A percentile compares a stretch with the other conserved stretches of the same genome.
Evolutionary conservation across 345 rosid genomes (phyloP).

Genomic region (Atalantia buxifolia): DNA sequence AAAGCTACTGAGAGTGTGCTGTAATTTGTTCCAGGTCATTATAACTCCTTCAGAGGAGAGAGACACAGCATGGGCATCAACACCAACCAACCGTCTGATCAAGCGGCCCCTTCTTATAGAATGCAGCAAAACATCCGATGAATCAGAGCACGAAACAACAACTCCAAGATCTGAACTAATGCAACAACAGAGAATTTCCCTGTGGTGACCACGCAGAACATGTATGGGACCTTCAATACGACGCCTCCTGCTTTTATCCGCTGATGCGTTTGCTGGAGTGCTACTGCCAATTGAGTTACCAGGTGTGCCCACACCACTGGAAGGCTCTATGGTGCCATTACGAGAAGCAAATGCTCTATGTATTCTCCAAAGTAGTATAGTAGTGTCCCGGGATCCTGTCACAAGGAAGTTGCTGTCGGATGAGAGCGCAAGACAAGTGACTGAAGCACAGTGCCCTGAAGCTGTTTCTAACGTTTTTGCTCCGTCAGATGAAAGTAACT

Average conservation of each 20-base stretch:
- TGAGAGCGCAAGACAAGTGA: constrained; percentile 94
- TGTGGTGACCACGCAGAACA: constrained; percentile 82
- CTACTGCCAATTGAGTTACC: constrained; percentile 36
- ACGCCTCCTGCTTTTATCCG: constrained; percentile 56
- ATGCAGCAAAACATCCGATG: constrained; percentile 79
- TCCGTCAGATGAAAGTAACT: constrained; percentile 80
- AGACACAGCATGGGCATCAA: constrained; percentile 74
- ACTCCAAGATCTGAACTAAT: constrained; percentile 88
- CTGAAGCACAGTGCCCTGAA: constrained; percentile 88
- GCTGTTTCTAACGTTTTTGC: constrained; percentile 92
- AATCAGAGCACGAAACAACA: constrained; percentile 67
- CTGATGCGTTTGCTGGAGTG: constrained; percentile 40
- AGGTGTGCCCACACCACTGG: constrained; percentile 42
- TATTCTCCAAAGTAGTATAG: constrained; percentile 89
- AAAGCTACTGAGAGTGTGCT: constrained; percentile 60
- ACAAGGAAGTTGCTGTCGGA: constrained; percentile 81
- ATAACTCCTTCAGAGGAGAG: constrained; percentile 81
- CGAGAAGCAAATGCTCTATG: constrained; percentile 54
- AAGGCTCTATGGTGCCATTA: constrained; percentile 51
- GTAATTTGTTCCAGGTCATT: constrained; percentile 69
- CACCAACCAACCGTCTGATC: constrained; percentile 74
- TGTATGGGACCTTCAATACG: constrained; percentile 92
- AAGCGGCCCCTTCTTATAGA: constrained; percentile 82
- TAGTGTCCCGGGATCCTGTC: constrained; percentile 85
- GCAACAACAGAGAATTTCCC: constrained; percentile 72